Conservation (phyloP, 148 eudicot species). For the Rhododendron kiyosumense region DNA sequence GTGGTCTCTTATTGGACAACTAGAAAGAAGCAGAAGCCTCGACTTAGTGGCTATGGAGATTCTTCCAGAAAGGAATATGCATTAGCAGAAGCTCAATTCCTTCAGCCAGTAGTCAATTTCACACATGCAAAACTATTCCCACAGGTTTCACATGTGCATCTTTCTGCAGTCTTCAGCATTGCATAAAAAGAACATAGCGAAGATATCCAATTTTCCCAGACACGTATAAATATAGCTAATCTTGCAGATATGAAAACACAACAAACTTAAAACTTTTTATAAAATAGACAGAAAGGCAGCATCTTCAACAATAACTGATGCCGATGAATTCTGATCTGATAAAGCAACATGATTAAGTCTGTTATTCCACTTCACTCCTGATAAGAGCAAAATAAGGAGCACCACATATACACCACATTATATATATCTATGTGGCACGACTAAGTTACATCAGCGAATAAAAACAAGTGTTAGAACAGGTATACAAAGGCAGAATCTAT, state of each 20-base stretch:
- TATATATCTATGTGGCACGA: neutral
- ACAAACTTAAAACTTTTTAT: neutral
- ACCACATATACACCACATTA: neutral
- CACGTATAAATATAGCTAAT: neutral
- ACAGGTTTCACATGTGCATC: neutral
- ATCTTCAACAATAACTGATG: neutral
- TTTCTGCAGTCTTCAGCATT: conserved; percentile 2
- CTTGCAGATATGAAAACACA: neutral
- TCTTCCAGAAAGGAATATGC: conserved; percentile 1
- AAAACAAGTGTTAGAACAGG: neutral
- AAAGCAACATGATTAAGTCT: neutral
- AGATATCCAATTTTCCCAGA: neutral
- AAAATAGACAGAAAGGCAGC: neutral
- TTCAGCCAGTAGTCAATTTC: conserved; percentile 12
- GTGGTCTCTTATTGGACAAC: conserved; percentile 9
- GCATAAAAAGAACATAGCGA: neutral
- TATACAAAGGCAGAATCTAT: neutral
- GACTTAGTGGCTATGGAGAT: neutral
- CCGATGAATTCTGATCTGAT: neutral
- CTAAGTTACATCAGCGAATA: neutral
- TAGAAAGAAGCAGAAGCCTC: neutral
- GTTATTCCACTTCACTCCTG: conserved; percentile 1
- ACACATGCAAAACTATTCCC: neutral
- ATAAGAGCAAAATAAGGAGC: neutral
- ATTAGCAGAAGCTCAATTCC: conserved; percentile 15